Base-by-base conservation (phyloP, 2,329 filamentous ascomycete genomes). In the Neonectria magnoliae region DNA sequence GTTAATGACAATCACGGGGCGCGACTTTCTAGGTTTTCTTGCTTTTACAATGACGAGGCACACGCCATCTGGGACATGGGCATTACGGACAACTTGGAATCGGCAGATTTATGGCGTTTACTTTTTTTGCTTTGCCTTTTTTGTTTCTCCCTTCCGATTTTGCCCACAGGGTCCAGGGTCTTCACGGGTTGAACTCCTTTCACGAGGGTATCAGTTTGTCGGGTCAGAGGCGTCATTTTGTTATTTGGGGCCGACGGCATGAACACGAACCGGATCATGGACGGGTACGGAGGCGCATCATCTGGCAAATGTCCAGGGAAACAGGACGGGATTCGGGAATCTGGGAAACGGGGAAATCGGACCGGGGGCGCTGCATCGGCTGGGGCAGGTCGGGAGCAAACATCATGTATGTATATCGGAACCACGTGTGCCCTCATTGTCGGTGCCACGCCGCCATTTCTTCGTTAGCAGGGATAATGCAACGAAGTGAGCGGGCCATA, bases 41-140 rank as follows among this genome's bases (percentile, higher is more conserved):
- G 50, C 67, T 72, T 72, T 69, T 71, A 68, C 51, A 68, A 20
- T 44, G 65, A 66, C 60, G 69, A 70, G 60, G 62, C 69, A 67
- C 64, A 50, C 60, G 55, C 65, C 65, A 50, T 64, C 20, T 61
- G 51, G 63, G 59, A 60, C 33, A 61, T 33, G 51, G 44, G n/a
- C 31, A 61, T 29, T 11, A 52, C 20, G 53, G 53, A 41, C 52
- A 14, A 14, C 50, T 13, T 50, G 50, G 50, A 27, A 45, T 16
- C 44, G 59, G 59, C n/a, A 56, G 50, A 8, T 61, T 54, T 18
- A 48, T 20, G 70, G 70, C 61, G 67, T 66, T 71, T 13, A 5
- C 27, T 47, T 64, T 38, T 25, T 53, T 50, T 31, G 16, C 22
- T 4, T 18, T 31, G 25, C 33, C 13, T 55, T 51, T 31, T 8